These are phyloP conservation scores for Sarocladium kiliense DNA, from an alignment of 2,329 filamentous ascomycete genomes.

Conservation along the genomic window DNA sequence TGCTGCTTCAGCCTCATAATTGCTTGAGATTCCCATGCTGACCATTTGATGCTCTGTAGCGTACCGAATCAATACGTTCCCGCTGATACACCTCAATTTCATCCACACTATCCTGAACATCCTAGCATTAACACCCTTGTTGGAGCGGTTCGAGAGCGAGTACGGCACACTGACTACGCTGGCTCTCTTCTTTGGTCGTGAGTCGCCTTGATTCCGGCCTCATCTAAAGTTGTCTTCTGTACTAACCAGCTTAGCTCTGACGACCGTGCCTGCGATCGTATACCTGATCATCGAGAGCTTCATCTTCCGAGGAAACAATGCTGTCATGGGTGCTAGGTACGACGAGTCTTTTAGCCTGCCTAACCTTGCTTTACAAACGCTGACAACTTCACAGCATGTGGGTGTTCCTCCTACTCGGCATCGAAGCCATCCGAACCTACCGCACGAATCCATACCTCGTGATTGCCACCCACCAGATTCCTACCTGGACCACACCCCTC, in stretches of 20 bases:
- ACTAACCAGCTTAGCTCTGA: slow-evolving; percentile 52
- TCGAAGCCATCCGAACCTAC: slow-evolving; percentile 83
- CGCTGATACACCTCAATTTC: slow-evolving; percentile 76
- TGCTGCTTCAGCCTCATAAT: neutral
- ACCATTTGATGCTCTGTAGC: slow-evolving; percentile 45
- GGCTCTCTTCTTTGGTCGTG: slow-evolving; percentile 85
- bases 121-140: slow-evolving; percentile 73
- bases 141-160: slow-evolving; percentile 91
- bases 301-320: slow-evolving; percentile 65
- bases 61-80: slow-evolving; percentile 89
- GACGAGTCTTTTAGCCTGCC: neutral
- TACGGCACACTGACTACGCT: slow-evolving; percentile 87
- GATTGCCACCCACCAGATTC: slow-evolving; percentile 61
- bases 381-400: slow-evolving; percentile 60
- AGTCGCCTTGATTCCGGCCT: slow-evolving; percentile 32
- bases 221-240: no score
- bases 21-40: neutral
- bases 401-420: slow-evolving; percentile 82
- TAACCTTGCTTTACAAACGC: neutral
- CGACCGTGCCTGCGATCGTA: slow-evolving; percentile 73
- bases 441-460: slow-evolving; percentile 74
- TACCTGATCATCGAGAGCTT: slow-evolving; percentile 77
- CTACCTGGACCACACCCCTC: slow-evolving; percentile 90
- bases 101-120: slow-evolving; percentile 78
- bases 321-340: slow-evolving; percentile 79